These are phyloP conservation scores for Aechmea fasciata DNA, from an alignment of 176 grass and related monocot genomes.

Conservation along the genomic window DNA sequence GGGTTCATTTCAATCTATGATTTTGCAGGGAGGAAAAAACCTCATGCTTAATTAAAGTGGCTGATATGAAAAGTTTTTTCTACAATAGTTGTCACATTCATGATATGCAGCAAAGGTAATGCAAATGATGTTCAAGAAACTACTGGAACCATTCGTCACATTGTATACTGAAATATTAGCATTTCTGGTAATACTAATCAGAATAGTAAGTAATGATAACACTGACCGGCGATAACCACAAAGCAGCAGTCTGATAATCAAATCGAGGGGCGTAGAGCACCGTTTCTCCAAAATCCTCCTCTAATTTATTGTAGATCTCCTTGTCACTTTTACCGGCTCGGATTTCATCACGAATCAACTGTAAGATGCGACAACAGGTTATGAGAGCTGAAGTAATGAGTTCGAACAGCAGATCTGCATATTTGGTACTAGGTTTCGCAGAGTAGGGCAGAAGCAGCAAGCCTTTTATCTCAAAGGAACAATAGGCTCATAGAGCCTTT, in stretches of 20 bases:
- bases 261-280: conserved; percentile 85
- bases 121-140: background rate
- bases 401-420: background rate
- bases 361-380: conserved; percentile 24
- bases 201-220: background rate
- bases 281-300: conserved; percentile 66
- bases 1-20: no score
- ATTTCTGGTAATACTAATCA: no score
- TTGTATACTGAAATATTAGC: background rate
- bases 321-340: conserved; percentile 73
- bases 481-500: no score
- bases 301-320: conserved; percentile 72
- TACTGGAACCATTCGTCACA: no score
- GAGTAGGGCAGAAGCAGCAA: background rate
- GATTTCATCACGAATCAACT: conserved; percentile 85
- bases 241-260: conserved; percentile 87
- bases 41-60: background rate
- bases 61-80: background rate
- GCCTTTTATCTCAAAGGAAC: background rate
- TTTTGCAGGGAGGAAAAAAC: no score
- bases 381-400: background rate
- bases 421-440: background rate
- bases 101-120: background rate
- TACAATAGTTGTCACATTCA: background rate
- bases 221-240: conserved; percentile 90